Percentiles rank a stretch among this genome's conserved stretches.
Conservation (phyloP, 176 grass and related monocot genomes). For the Tillandsia fasciculata region DNA sequence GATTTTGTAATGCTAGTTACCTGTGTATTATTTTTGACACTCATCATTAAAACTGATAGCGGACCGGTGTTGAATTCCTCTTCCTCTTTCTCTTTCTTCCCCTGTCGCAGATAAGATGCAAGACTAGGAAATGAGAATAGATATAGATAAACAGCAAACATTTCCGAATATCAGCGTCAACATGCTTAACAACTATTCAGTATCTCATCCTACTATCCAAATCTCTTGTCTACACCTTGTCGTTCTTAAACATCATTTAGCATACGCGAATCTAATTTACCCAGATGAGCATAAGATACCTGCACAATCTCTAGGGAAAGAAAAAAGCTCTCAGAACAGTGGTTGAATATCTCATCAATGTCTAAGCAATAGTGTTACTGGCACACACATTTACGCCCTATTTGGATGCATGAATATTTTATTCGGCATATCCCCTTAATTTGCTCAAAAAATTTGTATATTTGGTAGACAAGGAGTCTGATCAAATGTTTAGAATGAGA, state of each 20-base stretch:
- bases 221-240: neutral
- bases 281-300: too few relatives aligned
- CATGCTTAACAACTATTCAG: neutral
- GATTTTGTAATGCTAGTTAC: constrained; percentile 4
- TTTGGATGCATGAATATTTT: too few relatives aligned
- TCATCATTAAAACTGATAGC: constrained; percentile 78
- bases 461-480: too few relatives aligned
- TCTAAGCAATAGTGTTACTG: too few relatives aligned
- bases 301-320: too few relatives aligned
- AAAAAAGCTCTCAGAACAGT: too few relatives aligned
- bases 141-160: neutral
- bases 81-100: constrained; percentile 67
- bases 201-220: neutral
- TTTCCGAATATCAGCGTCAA: neutral
- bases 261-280: neutral
- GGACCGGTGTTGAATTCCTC: constrained; percentile 81
- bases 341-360: too few relatives aligned
- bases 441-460: too few relatives aligned
- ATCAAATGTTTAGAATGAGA: too few relatives aligned
- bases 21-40: constrained; percentile 84
- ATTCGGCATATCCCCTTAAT: too few relatives aligned
- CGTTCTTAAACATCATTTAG: neutral
- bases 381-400: too few relatives aligned
- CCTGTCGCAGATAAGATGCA: constrained; percentile 6
- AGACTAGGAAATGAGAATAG: neutral